Percentiles rank a stretch among this genome's conserved stretches.
These are phyloP conservation scores for Calcarisporium arbuscula DNA, from an alignment of 2,329 filamentous ascomycete genomes.

Conservation along the genomic window DNA sequence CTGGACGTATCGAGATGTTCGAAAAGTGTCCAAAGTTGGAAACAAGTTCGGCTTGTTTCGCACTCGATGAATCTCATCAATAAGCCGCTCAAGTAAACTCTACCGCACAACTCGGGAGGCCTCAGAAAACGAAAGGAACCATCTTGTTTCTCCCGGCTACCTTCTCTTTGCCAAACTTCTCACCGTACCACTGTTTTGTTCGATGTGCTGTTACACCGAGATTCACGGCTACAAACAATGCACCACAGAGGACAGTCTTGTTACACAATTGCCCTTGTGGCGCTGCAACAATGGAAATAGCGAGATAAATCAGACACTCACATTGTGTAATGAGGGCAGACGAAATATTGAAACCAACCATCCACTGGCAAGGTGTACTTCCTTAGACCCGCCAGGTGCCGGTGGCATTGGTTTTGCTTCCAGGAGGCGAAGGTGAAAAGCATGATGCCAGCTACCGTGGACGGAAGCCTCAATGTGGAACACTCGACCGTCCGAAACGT, in stretches of 20 bases:
- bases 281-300: constrained; percentile 68
- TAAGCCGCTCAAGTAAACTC: background rate
- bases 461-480: constrained; percentile 18
- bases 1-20: constrained; percentile 79
- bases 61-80: constrained; percentile 24
- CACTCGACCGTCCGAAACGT: too few relatives aligned
- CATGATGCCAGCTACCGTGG: constrained; percentile 50
- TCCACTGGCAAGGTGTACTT: constrained; percentile 79
- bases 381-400: constrained; percentile 60
- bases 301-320: constrained; percentile 77
- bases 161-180: constrained; percentile 63
- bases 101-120: constrained; percentile 14
- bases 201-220: constrained; percentile 73
- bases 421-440: constrained; percentile 66
- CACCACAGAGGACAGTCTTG: constrained; percentile 61
- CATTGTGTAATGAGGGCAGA: constrained; percentile 91
- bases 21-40: constrained; percentile 70
- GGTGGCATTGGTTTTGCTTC: constrained; percentile 70
- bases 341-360: constrained; percentile 62
- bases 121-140: constrained; percentile 62
- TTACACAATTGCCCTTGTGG: constrained; percentile 63
- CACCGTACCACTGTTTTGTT: constrained; percentile 72
- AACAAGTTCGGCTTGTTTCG: constrained; percentile 54
- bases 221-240: constrained; percentile 71
- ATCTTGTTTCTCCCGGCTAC: constrained; percentile 65